phyloP scores from a whole-genome alignment of 208 protist genomes.

The Lotmaria passim region DNA sequence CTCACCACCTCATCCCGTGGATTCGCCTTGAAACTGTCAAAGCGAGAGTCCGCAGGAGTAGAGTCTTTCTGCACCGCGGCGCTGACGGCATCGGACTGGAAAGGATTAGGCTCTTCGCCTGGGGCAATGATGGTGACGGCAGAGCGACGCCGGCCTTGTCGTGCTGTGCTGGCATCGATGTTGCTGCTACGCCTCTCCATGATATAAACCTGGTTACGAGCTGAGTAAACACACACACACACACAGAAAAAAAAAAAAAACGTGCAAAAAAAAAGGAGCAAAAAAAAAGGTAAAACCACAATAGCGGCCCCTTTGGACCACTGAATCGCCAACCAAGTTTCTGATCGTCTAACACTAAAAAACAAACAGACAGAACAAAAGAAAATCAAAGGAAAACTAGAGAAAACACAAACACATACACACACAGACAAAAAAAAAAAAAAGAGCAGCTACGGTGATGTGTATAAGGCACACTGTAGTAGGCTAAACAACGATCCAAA shows the following conservation, averaged over 20 bases:
- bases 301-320: neutral
- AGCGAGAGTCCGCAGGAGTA: constrained; percentile 7
- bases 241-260: constrained; percentile 11
- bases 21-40: constrained; percentile 38
- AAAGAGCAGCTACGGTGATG: no score
- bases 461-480: no score
- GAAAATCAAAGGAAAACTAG: no score
- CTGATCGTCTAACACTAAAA: no score
- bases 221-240: no score
- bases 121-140: constrained; percentile 29
- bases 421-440: no score
- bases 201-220: neutral
- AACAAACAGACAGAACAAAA: no score
- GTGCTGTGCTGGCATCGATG: neutral
- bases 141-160: constrained; percentile 14
- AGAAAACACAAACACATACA: no score
- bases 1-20: constrained; percentile 15
- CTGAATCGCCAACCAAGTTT: no score
- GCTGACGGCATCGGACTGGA: neutral
- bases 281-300: neutral
- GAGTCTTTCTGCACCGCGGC: neutral
- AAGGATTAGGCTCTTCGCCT: constrained; percentile 14
- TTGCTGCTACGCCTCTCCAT: constrained; percentile 17
- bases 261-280: neutral
- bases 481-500: no score